A percentile compares a stretch with the other conserved stretches of the same genome.
phyloP scores from a whole-genome alignment of 2,329 filamentous ascomycete species.

The Cladosporium colombiae region DNA sequence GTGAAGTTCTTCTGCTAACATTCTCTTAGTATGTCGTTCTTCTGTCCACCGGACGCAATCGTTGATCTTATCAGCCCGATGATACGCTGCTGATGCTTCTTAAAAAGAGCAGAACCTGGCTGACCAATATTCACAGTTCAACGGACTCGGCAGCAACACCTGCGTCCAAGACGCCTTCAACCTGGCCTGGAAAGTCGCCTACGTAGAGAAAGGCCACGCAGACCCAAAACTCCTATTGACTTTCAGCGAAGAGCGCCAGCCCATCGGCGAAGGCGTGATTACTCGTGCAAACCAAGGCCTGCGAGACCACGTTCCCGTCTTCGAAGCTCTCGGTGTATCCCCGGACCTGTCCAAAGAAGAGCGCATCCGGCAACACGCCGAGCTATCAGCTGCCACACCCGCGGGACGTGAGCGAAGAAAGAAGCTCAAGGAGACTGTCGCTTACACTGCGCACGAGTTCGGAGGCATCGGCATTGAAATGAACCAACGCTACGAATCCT shows the following conservation, averaged over 20 bases:
- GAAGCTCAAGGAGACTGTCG: slow-evolving; percentile 32
- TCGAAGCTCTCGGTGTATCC: slow-evolving; percentile 34
- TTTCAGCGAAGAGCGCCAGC: slow-evolving; percentile 40
- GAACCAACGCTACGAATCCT: slow-evolving; percentile 56
- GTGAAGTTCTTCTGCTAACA: background rate
- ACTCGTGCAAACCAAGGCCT: slow-evolving; percentile 60
- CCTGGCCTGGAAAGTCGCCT: slow-evolving; percentile 42
- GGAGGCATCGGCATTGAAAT: slow-evolving; percentile 61
- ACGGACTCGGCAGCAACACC: slow-evolving; percentile 60
- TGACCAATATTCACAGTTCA: slow-evolving; percentile 33
- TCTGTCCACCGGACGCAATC: background rate
- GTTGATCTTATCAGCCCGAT: background rate
- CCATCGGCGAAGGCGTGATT: slow-evolving; percentile 52
- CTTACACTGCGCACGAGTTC: slow-evolving; percentile 42
- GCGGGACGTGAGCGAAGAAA: slow-evolving; percentile 42
- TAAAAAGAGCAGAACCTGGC: background rate
- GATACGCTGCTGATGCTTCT: background rate
- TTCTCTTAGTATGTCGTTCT: background rate
- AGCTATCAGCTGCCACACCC: slow-evolving; percentile 32
- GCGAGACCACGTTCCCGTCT: slow-evolving; percentile 49
- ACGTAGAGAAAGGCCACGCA: slow-evolving; percentile 35
- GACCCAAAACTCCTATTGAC: slow-evolving; percentile 32
- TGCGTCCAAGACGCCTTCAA: slow-evolving; percentile 46
- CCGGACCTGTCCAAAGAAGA: slow-evolving; percentile 27
- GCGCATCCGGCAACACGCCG: slow-evolving; percentile 32